Percentiles rank a stretch among this genome's conserved stretches.
phyloP scores from a whole-genome alignment of 2,329 filamentous ascomycete species.

The Elsinoe necatrix region DNA sequence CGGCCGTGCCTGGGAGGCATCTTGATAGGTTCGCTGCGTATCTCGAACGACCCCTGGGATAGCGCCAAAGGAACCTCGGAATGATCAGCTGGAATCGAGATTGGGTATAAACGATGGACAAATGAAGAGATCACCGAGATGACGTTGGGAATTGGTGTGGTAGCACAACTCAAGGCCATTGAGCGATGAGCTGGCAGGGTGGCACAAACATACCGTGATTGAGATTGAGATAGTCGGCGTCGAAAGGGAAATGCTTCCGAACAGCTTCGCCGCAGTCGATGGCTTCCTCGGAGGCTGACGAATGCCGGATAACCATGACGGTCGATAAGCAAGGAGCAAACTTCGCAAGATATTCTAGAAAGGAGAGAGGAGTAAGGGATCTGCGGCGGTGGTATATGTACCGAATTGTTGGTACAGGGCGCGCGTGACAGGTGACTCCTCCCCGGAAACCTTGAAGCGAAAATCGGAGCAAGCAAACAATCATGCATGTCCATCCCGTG shows the following conservation, averaged over 20 bases:
- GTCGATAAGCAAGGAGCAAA: background rate
- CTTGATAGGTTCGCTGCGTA: conserved; percentile 58
- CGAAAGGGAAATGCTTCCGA: conserved; percentile 56
- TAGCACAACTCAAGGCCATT: background rate
- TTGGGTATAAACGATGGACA: background rate
- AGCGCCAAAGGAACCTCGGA: conserved; percentile 66
- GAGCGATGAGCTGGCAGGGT: conserved; percentile 12
- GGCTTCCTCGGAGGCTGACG: background rate
- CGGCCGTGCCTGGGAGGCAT: conserved; percentile 56
- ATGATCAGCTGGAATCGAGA: background rate
- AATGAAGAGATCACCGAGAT: background rate
- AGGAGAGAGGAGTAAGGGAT: background rate
- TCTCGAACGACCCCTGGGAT: conserved; percentile 56
- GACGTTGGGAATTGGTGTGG: conserved; percentile 2
- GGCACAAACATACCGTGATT: conserved; percentile 58
- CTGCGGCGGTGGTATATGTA: conserved; percentile 3
- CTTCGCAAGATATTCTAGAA: background rate
- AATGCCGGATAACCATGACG: conserved; percentile 7
- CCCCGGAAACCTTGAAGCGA: background rate
- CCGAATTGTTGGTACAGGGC: background rate
- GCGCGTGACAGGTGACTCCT: conserved; percentile 3
- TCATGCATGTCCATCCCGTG: background rate
- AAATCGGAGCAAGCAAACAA: conserved; percentile 1
- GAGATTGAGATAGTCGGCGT: conserved; percentile 59
- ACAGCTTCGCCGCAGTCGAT: conserved; percentile 34